Evolutionary conservation across 768 basidiomycete species (phyloP), one percentile per base, ranked within the genome.

Genomic region (Lanmaoa pseudosensibilis): DNA sequence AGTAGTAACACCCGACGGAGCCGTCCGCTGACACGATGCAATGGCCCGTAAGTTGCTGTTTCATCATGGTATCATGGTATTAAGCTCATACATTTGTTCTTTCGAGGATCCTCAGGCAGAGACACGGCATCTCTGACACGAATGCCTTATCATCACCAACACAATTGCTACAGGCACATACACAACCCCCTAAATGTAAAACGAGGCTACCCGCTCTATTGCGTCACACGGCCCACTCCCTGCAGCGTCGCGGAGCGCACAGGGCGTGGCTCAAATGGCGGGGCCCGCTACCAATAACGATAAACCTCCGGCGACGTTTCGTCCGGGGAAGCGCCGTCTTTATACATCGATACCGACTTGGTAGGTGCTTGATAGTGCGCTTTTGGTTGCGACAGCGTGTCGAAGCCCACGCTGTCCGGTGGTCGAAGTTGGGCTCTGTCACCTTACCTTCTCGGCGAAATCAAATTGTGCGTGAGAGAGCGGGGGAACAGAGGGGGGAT

Each of bases 221-320:
- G 18, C 34, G 15, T 23, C n/a, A 23, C 52, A 7, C 7, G 2
- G 0, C 16, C 15, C 3, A 6, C 13, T 9, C 33, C 5, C n/a
- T 21, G 25, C 30, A 2, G 5, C 19, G 13, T 23, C 11, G n/a
- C 23, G 27, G 41, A 41, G 15, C n/a, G 30, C 44, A 30, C 12
- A 40, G 11, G 47, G 21, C 25, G n/a, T 66, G 65, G 65, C 6
- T 46, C 27, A 61, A 67, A 34, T 64, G 62, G 62, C 56, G 62
- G 12, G 65, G 56, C 18, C 59, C 59, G 12, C 21, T 66, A 2
- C 65, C 65, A 7, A 15, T n/a, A 37, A 32, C 32, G 32, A 23
- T 30, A 37, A 54, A 39, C 8, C 13, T 25, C 8, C 21, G 13
- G 21, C 54, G 15, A n/a, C 25, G 30, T 25, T 37, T n/a, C 7